A percentile compares a stretch with the other conserved stretches of the same genome.
These are phyloP conservation scores for Artemisia tridentata DNA, from an alignment of 129 eudicot genomes.

Conservation along the genomic window DNA sequence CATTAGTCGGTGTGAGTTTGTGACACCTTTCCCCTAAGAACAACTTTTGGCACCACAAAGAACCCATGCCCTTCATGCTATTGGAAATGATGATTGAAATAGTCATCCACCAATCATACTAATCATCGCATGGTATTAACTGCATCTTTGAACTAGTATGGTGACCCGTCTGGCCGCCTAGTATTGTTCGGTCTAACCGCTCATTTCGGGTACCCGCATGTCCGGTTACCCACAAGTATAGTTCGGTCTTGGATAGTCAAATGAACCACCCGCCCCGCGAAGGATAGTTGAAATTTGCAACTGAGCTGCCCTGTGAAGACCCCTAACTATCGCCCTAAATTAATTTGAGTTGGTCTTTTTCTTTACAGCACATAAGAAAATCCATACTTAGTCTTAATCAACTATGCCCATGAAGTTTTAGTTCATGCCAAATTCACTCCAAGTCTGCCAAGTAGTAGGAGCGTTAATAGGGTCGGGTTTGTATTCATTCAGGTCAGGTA, in stretches of 20 bases:
- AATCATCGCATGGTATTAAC: not conserved
- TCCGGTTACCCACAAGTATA: too few relatives aligned
- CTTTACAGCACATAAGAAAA: not conserved
- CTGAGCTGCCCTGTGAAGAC: too few relatives aligned
- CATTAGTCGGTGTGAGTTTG: constrained; percentile 17
- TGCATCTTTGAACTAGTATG: not conserved
- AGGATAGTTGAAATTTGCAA: too few relatives aligned
- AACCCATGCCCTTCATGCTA: constrained; percentile 25
- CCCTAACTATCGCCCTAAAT: not conserved
- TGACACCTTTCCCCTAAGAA: constrained; percentile 24
- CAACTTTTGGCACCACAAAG: constrained; percentile 34
- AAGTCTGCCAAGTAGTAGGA: too few relatives aligned
- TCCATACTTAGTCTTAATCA: not conserved
- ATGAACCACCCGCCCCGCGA: too few relatives aligned
- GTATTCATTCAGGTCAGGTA: too few relatives aligned
- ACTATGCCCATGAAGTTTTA: not conserved
- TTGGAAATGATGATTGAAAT: constrained; percentile 17
- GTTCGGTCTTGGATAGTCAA: too few relatives aligned
- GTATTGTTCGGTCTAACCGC: too few relatives aligned
- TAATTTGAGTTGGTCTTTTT: not conserved
- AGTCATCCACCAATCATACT: constrained; percentile 14
- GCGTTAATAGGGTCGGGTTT: too few relatives aligned
- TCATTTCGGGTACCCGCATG: too few relatives aligned
- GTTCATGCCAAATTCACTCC: too few relatives aligned
- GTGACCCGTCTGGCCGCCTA: too few relatives aligned